Base-by-base conservation (phyloP, 768 basidiomycete genomes). In the Lenzites betulinus region DNA sequence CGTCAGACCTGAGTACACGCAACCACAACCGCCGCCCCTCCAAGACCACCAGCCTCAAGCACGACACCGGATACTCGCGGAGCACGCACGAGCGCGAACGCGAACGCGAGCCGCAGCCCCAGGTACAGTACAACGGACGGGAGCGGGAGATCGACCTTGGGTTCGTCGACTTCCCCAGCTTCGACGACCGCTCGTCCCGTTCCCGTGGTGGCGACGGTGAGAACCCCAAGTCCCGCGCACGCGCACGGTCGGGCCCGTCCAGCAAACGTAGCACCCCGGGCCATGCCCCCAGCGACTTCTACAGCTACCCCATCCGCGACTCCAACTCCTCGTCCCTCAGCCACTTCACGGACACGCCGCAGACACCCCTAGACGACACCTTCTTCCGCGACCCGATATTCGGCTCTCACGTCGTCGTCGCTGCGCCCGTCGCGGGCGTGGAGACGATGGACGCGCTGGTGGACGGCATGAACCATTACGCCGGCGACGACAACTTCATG, bases 371-470 rank as follows among this genome's bases (percentile, higher is more conserved):
- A 47, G 78, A 82, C 51, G 72, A 81, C 50, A 68, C 67, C 2
- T 67, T 69, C 55, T 64, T 69, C 46, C 67, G 70, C 23, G 66
- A 67, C 18, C 64, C 66, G 7, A 54, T 69, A 12, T 74, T 71
- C 62, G 63, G 55, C 35, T 59, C 64, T 54, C 71, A 57, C 78
- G 86, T 88, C 25, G 71, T 90, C 26, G 91, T 93, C 20, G 83
- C 90, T 44, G 90, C 91, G 20, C 90, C 90, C 4, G 75, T 89
- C 7, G 73, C 90, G 6, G 91, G 90, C 2, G 90, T 94, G 9
- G 92, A 93, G 75, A 86, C 85, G 9, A 89, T 94, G 86, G 92
- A 94, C 70, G 92, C 92, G 13, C 74, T 94, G 54, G 92, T 94
- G 7, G 92, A 93, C 64, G 90, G 89, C 9, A 93, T 94, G 92